phyloP scores from a whole-genome alignment of 257 asterid genomes.

The Jacaranda copaia region DNA sequence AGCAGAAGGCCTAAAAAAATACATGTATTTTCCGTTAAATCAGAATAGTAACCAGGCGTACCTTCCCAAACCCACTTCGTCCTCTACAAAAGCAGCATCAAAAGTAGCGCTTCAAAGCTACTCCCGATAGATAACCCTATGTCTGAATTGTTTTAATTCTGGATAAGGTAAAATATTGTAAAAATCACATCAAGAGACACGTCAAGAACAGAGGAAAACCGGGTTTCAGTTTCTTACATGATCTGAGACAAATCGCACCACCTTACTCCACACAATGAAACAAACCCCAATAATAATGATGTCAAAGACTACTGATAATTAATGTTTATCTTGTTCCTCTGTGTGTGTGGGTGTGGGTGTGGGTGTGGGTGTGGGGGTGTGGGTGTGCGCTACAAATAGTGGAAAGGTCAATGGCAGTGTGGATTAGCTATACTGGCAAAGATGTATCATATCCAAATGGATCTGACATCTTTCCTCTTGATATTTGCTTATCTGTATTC shows the following conservation, averaged over 20 bases:
- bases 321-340: not conserved
- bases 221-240: not conserved
- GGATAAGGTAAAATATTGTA: not conserved
- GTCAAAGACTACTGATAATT: not conserved
- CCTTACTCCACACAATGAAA: not conserved
- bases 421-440: not conserved
- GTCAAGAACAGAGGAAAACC: slow-evolving; percentile 20
- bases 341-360: no score
- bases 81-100: slow-evolving; percentile 40
- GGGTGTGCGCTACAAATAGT: no score
- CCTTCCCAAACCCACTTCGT: slow-evolving; percentile 39
- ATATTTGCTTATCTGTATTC: not conserved
- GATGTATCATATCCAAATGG: not conserved
- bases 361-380: no score
- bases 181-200: slow-evolving; percentile 8
- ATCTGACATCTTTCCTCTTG: not conserved
- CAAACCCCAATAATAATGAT: not conserved
- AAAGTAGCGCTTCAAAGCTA: slow-evolving; percentile 39
- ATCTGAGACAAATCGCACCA: not conserved
- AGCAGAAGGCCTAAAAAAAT: not conserved
- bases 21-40: slow-evolving; percentile 35
- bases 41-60: slow-evolving; percentile 40
- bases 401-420: no score
- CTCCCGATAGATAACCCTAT: slow-evolving; percentile 6
- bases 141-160: not conserved